Conservation (phyloP, 2,329 filamentous ascomycete species). For the Colletotrichum gloeosporioides region DNA sequence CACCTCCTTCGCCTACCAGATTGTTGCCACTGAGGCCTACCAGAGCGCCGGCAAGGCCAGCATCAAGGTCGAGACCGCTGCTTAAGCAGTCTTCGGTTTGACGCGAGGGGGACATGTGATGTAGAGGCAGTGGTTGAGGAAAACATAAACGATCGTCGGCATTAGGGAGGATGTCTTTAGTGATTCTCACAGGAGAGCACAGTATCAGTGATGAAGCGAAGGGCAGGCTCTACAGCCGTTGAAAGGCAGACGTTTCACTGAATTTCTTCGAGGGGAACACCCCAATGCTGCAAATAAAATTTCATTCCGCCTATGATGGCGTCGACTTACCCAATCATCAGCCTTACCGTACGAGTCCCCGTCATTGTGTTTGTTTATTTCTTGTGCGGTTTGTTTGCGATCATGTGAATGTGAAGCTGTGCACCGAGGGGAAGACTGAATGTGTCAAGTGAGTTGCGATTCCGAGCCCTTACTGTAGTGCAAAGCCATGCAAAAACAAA, state of each 20-base stretch:
- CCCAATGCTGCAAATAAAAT: background rate
- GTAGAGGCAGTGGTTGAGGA: background rate
- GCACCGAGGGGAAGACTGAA: background rate
- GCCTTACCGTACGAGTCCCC: background rate
- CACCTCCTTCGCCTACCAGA: constrained; percentile 53
- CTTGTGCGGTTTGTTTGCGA: background rate
- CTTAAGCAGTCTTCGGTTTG: background rate
- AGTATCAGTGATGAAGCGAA: background rate
- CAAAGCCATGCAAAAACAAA: background rate
- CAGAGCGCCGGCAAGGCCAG: constrained; percentile 51
- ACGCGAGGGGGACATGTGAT: background rate
- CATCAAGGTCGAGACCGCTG: constrained; percentile 45
- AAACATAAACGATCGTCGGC: background rate
- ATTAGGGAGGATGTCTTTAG: background rate
- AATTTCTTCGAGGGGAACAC: background rate
- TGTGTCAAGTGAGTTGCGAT: background rate
- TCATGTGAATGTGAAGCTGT: background rate
- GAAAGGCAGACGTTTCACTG: background rate
- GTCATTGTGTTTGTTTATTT: background rate
- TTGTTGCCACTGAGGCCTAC: constrained; percentile 61
- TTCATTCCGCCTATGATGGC: background rate
- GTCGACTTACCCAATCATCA: background rate
- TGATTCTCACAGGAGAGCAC: background rate
- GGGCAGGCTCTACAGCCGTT: background rate
- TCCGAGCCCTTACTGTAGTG: background rate